phyloP scores from a whole-genome alignment of 2,329 filamentous ascomycete species.

The Ophiosphaerella herpotricha region DNA sequence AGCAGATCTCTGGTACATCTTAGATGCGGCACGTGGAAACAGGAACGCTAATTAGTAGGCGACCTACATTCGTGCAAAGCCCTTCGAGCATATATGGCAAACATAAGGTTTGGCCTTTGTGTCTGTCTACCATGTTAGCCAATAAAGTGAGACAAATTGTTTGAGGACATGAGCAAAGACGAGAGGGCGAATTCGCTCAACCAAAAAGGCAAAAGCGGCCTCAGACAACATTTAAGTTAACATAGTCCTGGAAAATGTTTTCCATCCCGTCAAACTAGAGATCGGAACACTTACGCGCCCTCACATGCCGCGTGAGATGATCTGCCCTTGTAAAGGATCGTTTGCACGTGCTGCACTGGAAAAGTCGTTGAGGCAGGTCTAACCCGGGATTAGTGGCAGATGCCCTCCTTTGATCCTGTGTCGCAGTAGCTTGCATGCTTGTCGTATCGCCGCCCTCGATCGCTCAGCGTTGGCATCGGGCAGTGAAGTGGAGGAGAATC shows the following conservation, averaged over 20 bases:
- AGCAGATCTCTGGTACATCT: conserved; percentile 50
- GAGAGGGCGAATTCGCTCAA: background rate
- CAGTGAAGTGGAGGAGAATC: conserved; percentile 29
- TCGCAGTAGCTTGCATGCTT: conserved; percentile 24
- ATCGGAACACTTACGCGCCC: conserved; percentile 48
- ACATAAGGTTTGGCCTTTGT: conserved; percentile 53
- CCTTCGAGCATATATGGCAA: conserved; percentile 53
- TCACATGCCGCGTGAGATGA: conserved; percentile 59
- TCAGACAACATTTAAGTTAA: background rate
- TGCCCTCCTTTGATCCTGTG: conserved; percentile 6
- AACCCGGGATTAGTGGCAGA: conserved; percentile 17
- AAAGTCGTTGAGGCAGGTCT: conserved; percentile 35
- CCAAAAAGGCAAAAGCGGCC: background rate
- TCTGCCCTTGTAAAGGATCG: conserved; percentile 59
- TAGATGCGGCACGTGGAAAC: background rate
- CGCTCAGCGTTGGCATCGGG: conserved; percentile 11
- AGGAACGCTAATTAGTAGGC: background rate
- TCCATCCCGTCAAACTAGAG: background rate
- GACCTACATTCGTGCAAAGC: conserved; percentile 51
- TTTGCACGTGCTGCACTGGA: conserved; percentile 58
- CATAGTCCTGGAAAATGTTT: background rate
- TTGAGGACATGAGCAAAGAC: no score
- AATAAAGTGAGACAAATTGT: background rate
- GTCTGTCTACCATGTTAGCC: conserved; percentile 27
- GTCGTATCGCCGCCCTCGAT: conserved; percentile 6